Evolutionary conservation across 2,329 filamentous ascomycete genomes (phyloP), one percentile per base, ranked within the genome.

Genomic region (Penicillium sp.): DNA sequence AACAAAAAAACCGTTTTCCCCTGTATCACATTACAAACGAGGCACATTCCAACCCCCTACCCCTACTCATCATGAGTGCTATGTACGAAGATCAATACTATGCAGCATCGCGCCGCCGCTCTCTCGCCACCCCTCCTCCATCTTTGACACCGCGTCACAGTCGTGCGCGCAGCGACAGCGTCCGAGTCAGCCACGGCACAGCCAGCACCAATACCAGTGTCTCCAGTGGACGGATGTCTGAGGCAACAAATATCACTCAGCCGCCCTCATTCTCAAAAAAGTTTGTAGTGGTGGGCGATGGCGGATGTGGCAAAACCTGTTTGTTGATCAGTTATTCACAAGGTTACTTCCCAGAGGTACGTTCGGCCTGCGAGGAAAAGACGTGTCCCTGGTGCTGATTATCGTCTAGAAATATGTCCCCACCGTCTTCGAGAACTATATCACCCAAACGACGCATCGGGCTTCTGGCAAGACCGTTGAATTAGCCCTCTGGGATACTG

Each of bases 371-470:
- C 40, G 45, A 29, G 12, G 9, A 40, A 33, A 29, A 19, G 5
- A 35, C 19, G 35, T 15, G 10, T 49, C 2, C 15, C 9, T 29
- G 13, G 8, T 35, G n/a, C 41, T 56, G 41, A 65, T 31, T 43
- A 47, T 21, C 9, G 19, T 23, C 25, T 49, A 99, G 94, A 97
- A 97, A 97, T 99, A 99, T 71, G 94, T 99, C 41, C 94, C 94
- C 4, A 99, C 94, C 2, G 94, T 99, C 52, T 99, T 99, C 76
- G 94, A 99, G 74, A 99, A 99, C 82, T 99, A 99, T 85, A 97
- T 99, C 79, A 97, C 94, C 54, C 93, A 96, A 76, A 95, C 93
- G 57, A 89, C 88, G 59, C 94, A 99, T 78, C 86, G 87, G 64
- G 86, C 87, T 45, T 90, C 89, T 13, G 93, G 93, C 72, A 97